Conservation (phyloP, 2,329 filamentous ascomycete genomes). For the Beauveria pseudobassiana region DNA sequence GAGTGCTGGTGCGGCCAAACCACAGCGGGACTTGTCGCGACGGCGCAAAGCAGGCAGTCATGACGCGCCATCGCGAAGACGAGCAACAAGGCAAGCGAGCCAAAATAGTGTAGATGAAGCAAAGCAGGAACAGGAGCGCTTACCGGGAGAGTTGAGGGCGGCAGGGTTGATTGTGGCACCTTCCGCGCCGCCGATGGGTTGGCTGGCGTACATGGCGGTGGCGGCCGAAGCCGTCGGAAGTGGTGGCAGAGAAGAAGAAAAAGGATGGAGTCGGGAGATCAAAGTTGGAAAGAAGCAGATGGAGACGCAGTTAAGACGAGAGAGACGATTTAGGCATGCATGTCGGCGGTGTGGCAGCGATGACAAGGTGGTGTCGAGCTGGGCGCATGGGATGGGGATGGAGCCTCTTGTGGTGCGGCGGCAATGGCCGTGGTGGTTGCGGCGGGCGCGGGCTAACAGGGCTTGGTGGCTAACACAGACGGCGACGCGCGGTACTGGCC, state of each 20-base stretch:
- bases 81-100: slow-evolving; percentile 14
- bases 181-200: slow-evolving; percentile 67
- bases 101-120: not conserved
- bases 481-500: slow-evolving; percentile 1
- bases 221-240: slow-evolving; percentile 13
- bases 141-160: slow-evolving; percentile 74
- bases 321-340: slow-evolving; percentile 6
- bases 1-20: not conserved
- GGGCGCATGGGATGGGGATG: slow-evolving; percentile 11
- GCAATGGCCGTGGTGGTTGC: slow-evolving; percentile 9
- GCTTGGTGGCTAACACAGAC: not conserved
- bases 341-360: slow-evolving; percentile 10
- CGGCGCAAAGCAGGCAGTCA: slow-evolving; percentile 5
- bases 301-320: slow-evolving; percentile 1
- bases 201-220: slow-evolving; percentile 31
- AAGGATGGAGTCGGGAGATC: not conserved
- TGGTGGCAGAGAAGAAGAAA: slow-evolving; percentile 15
- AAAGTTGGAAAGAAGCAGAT: not conserved
- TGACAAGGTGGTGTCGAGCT: slow-evolving; percentile 11
- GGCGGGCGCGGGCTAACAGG: slow-evolving; percentile 1
- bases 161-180: slow-evolving; percentile 88
- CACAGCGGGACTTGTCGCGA: not conserved
- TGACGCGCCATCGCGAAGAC: not conserved
- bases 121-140: slow-evolving; percentile 24
- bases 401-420: slow-evolving; percentile 9